phyloP scores from a whole-genome alignment of 2,329 filamentous ascomycete species.

The Calonectria montana region DNA sequence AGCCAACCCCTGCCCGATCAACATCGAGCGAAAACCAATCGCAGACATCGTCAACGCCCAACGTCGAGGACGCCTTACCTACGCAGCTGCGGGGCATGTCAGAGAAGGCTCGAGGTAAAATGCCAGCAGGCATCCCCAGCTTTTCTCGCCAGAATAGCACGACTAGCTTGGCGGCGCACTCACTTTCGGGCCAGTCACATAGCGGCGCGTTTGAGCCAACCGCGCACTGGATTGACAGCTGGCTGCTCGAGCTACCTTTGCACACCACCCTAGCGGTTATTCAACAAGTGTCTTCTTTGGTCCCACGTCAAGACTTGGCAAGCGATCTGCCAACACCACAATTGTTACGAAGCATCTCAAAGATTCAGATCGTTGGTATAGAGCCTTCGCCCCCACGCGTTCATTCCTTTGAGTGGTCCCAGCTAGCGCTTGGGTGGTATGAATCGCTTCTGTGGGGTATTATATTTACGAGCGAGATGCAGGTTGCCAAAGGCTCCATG shows the following conservation, averaged over 20 bases:
- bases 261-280: slow-evolving; percentile 87
- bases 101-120: slow-evolving; percentile 95
- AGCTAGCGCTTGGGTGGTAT: slow-evolving; percentile 92
- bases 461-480: slow-evolving; percentile 91
- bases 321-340: slow-evolving; percentile 57
- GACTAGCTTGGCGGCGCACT: slow-evolving; percentile 78
- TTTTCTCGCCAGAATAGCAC: slow-evolving; percentile 94
- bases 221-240: slow-evolving; percentile 88
- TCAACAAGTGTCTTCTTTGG: slow-evolving; percentile 68
- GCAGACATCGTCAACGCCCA: slow-evolving; percentile 75
- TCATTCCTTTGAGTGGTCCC: slow-evolving; percentile 95
- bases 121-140: slow-evolving; percentile 83
- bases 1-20: slow-evolving; percentile 69
- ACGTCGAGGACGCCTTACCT: slow-evolving; percentile 81
- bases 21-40: slow-evolving; percentile 73
- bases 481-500: slow-evolving; percentile 85
- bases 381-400: slow-evolving; percentile 81
- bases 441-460: slow-evolving; percentile 95
- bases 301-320: slow-evolving; percentile 63
- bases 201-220: slow-evolving; percentile 80
- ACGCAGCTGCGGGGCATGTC: slow-evolving; percentile 91
- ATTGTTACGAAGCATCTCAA: slow-evolving; percentile 66
- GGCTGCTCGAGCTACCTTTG: slow-evolving; percentile 91
- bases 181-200: slow-evolving; percentile 66
- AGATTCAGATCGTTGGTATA: slow-evolving; percentile 75